Conservation (phyloP, 2,329 filamentous ascomycete genomes). For the Aspergillus quadricinctus region DNA sequence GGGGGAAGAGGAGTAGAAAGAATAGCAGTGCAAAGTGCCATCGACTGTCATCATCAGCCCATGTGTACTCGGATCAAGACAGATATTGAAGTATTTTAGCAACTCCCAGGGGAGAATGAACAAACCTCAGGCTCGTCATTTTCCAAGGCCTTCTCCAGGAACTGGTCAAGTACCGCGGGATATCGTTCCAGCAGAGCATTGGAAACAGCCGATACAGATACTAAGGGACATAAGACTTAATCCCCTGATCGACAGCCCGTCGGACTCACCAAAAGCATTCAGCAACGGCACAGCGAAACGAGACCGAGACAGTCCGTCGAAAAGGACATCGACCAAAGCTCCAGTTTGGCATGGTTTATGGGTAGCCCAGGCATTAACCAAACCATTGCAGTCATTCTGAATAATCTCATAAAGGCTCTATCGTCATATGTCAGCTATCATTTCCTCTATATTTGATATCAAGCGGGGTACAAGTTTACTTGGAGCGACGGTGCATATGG, state of each 20-base stretch:
- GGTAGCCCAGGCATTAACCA: constrained; percentile 45
- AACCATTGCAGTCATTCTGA: constrained; percentile 24
- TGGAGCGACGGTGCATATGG: constrained; percentile 49
- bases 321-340: constrained; percentile 41
- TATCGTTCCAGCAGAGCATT: constrained; percentile 30
- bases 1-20: constrained; percentile 32
- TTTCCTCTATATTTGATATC: background rate
- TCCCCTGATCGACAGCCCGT: background rate
- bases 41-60: constrained; percentile 21
- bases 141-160: constrained; percentile 29
- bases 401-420: constrained; percentile 30
- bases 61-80: background rate
- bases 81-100: background rate
- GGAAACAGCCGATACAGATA: constrained; percentile 23
- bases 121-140: constrained; percentile 27
- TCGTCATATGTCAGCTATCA: constrained; percentile 5
- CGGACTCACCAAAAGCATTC: constrained; percentile 42
- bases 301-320: constrained; percentile 49
- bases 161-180: constrained; percentile 31
- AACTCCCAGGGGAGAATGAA: background rate
- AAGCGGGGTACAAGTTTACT: constrained; percentile 29
- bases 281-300: constrained; percentile 49
- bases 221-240: constrained; percentile 19
- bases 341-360: constrained; percentile 48
- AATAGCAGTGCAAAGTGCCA: constrained; percentile 28